Conservation (phyloP, 1,284 basidiomycete genomes). For the Apiotrichum akiyoshidainum region DNA sequence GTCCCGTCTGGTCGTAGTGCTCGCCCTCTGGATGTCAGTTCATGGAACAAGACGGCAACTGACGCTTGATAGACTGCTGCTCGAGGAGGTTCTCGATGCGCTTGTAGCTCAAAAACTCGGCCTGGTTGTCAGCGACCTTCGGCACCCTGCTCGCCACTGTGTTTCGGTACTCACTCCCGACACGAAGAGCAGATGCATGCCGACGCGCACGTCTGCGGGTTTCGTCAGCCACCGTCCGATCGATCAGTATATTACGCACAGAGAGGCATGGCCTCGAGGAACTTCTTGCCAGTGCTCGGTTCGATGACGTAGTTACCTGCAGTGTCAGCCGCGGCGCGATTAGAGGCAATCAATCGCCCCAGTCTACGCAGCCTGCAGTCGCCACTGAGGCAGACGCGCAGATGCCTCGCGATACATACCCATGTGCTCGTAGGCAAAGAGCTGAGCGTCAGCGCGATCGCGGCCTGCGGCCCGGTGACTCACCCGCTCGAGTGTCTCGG, state of each 20-base stretch:
- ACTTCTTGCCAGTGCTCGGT: constrained; percentile 59
- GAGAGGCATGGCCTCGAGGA: constrained; percentile 78
- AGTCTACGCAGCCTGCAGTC: neutral
- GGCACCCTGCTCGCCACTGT: no score
- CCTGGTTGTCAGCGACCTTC: constrained; percentile 42
- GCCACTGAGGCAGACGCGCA: no score
- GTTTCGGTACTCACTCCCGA: constrained; percentile 28
- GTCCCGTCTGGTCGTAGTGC: constrained; percentile 49
- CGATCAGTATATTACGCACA: constrained; percentile 55
- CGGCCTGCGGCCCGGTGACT: constrained; percentile 3
- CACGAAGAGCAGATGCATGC: constrained; percentile 76
- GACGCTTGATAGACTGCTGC: constrained; percentile 64
- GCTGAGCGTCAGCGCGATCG: constrained; percentile 22
- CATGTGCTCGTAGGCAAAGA: constrained; percentile 47
- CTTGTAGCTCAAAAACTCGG: constrained; percentile 58
- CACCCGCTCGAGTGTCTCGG: constrained; percentile 41
- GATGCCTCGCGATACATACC: constrained; percentile 26
- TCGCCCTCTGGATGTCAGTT: constrained; percentile 42
- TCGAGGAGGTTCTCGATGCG: constrained; percentile 61
- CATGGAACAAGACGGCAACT: constrained; percentile 8
- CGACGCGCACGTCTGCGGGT: constrained; percentile 49
- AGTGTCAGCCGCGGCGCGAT: no score
- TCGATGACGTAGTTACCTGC: constrained; percentile 65
- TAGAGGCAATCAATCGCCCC: constrained; percentile 4
- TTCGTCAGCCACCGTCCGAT: neutral